phyloP scores from a whole-genome alignment of 495 filamentous ascomycete genomes.

The Penicillium waksmanii region DNA sequence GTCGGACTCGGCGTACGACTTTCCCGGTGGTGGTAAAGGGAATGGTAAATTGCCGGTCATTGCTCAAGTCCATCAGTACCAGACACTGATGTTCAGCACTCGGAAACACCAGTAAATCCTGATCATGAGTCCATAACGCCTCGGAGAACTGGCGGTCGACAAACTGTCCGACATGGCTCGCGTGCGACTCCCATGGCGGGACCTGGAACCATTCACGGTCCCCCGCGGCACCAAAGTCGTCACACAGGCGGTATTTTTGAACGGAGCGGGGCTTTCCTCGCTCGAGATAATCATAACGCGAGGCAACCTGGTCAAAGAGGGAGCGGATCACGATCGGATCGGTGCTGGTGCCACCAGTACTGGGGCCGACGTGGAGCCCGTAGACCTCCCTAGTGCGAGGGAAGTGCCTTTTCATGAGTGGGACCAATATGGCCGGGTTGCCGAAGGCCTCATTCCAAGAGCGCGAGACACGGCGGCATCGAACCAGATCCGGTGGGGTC shows the following conservation, averaged over 20 bases:
- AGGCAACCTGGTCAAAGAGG: constrained; percentile 56
- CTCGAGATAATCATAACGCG: constrained; percentile 59
- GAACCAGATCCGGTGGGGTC: constrained; percentile 53
- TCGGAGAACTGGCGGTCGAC: constrained; percentile 57
- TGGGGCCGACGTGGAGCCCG: constrained; percentile 17
- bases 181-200: constrained; percentile 59
- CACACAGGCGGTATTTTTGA: constrained; percentile 48
- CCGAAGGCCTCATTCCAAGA: constrained; percentile 60
- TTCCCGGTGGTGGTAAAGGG: constrained; percentile 59
- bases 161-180: constrained; percentile 41
- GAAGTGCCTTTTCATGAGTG: constrained; percentile 55
- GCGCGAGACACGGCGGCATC: constrained; percentile 58
- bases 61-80: constrained; percentile 58
- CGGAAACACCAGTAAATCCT: constrained; percentile 62
- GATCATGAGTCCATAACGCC: constrained; percentile 63
- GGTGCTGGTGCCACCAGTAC: neutral
- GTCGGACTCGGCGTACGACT: constrained; percentile 60
- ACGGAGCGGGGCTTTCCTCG: constrained; percentile 51
- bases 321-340: constrained; percentile 36
- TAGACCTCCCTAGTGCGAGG: constrained; percentile 59
- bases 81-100: constrained; percentile 45
- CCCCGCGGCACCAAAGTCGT: constrained; percentile 38
- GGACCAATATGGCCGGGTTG: constrained; percentile 46
- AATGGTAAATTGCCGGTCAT: constrained; percentile 46
- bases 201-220: constrained; percentile 52